Base-by-base conservation (phyloP, 352 stramenopile genomes). In the Pythium myriotylum region DNA sequence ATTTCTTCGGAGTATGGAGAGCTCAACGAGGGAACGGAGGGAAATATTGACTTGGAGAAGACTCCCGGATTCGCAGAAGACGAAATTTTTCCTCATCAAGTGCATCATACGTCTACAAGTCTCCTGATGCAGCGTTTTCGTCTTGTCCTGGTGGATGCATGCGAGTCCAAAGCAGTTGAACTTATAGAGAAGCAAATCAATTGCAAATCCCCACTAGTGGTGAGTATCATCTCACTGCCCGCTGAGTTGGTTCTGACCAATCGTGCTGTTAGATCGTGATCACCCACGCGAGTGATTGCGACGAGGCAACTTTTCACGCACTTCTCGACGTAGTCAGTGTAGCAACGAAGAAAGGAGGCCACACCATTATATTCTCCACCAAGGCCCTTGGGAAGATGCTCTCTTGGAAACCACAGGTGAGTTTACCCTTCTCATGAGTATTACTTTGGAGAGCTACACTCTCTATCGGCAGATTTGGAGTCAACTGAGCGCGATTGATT, bases 391-490 rank as follows among this genome's bases (percentile, higher is more conserved):
- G 54, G 0, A 71, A 65, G 17, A 68, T 72, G 41, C 41, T 62
- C 0, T 32, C n/a, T 9, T 88, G 79, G 79, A 79, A 60, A 16
- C 73, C 76, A 33, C 86, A 78, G 70, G 75, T 88, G 29, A 17
- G 58, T 58, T 19, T 52, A 17, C 40, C 10, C 20, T 59, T 24
- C n/a, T n/a, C n/a, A n/a, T n/a, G n/a, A 10, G 29, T 10, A 35
- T 10, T 35, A 35, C 29, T 35, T 35, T 5, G 10, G 10, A 5
- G 29, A 10, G 29, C 5, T 35, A 35, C 29, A 35, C 5, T 35
- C 29, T 35, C 10, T 35, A 10, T 10, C 10, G 29, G 5, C 41
- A 88, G 78, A 69, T 76, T 2, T 88, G 76, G 76, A 76, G 64
- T 29, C 68, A 86, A n/a, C 67, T 88, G 5, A 52, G 52, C 14